Conservation (phyloP, 371 early-diverging fungal genomes). For the Mortierella sp. region DNA sequence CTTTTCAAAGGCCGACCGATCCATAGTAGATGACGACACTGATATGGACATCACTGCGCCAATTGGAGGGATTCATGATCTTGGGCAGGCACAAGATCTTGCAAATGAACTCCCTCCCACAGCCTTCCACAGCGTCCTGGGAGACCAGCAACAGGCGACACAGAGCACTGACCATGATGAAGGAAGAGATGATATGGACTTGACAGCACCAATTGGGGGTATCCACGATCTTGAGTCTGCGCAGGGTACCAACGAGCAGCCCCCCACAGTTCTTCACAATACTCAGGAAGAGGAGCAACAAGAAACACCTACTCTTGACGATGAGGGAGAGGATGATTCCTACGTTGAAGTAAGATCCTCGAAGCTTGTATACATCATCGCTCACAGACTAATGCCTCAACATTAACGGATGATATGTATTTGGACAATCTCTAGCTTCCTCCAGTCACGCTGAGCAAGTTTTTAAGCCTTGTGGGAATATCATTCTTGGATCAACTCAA, state of each 20-base stretch:
- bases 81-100: slow-evolving; percentile 10
- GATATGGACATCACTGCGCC: slow-evolving; percentile 51
- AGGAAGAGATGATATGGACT: too few species aligned
- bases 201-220: slow-evolving; percentile 37
- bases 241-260: too few species aligned
- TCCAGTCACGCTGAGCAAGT: slow-evolving; percentile 34
- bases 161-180: too few species aligned
- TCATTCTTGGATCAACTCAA: slow-evolving; percentile 44
- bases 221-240: too few species aligned
- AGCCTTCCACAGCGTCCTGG: slow-evolving; percentile 17
- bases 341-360: slow-evolving; percentile 14
- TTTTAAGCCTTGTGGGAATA: slow-evolving; percentile 40
- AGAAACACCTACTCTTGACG: background rate
- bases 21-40: slow-evolving; percentile 23
- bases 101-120: slow-evolving; percentile 10
- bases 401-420: background rate
- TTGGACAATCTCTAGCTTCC: slow-evolving; percentile 18
- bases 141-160: too few species aligned
- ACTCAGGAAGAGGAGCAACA: background rate
- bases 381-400: background rate
- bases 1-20: background rate
- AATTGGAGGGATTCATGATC: slow-evolving; percentile 22
- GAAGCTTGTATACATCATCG: background rate
- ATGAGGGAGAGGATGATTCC: slow-evolving; percentile 24
- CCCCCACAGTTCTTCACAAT: too few species aligned